Conservation (phyloP, 2,329 filamentous ascomycete genomes). For the Massarina eburnea region DNA sequence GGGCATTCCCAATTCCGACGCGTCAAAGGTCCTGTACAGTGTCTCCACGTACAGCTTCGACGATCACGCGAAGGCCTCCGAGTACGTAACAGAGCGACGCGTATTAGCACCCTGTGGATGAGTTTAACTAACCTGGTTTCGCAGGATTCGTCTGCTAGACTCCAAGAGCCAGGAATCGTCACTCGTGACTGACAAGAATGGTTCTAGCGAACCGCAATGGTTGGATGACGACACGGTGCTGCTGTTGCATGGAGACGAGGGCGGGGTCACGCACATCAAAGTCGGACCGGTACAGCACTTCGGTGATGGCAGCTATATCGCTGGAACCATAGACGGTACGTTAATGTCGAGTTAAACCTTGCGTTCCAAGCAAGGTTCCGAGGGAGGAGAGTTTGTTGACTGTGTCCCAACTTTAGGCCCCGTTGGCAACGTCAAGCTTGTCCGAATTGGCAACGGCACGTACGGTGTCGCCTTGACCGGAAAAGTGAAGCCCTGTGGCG, state of each 20-base stretch:
- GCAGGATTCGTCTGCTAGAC: slow-evolving; percentile 71
- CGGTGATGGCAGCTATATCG: slow-evolving; percentile 41
- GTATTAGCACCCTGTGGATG: too few relatives aligned
- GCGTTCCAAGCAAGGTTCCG: too few relatives aligned
- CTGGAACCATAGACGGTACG: slow-evolving; percentile 50
- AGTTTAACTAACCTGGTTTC: too few relatives aligned
- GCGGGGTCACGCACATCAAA: slow-evolving; percentile 43
- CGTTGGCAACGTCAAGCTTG: slow-evolving; percentile 52
- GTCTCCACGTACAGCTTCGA: slow-evolving; percentile 80
- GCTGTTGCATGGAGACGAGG: slow-evolving; percentile 51
- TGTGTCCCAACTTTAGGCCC: too few relatives aligned
- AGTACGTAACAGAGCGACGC: too few relatives aligned
- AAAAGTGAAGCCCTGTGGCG: slow-evolving; percentile 67
- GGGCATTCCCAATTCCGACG: slow-evolving; percentile 68
- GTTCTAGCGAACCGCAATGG: slow-evolving; percentile 75
- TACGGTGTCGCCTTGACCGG: slow-evolving; percentile 56
- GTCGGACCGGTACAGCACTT: slow-evolving; percentile 38
- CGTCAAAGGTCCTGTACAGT: slow-evolving; percentile 66
- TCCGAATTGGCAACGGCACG: slow-evolving; percentile 36
- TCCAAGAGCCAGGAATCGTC: slow-evolving; percentile 66
- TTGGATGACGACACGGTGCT: slow-evolving; percentile 67
- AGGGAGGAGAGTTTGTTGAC: too few relatives aligned
- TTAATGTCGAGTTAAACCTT: too few relatives aligned
- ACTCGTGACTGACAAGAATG: slow-evolving; percentile 64
- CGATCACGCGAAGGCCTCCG: slow-evolving; percentile 66